Conservation (phyloP, 441 rosid species). For the Corymbia citriodora region DNA sequence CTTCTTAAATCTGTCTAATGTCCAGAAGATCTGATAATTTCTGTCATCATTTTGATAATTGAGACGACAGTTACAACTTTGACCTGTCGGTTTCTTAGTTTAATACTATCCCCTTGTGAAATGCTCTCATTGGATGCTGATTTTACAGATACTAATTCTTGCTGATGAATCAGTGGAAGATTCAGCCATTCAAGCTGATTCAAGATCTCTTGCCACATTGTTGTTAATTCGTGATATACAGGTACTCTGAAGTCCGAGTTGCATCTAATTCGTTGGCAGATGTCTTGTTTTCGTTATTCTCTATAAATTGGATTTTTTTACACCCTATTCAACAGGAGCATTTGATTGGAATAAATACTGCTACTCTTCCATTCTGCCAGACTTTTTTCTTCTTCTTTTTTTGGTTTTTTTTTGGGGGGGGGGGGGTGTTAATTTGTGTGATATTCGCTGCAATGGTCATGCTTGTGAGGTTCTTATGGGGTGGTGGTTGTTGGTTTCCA, state of each 20-base stretch:
- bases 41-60: not conserved
- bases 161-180: slow-evolving; percentile 80
- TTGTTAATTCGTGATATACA: slow-evolving; percentile 73
- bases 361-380: not conserved
- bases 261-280: not conserved
- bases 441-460: not conserved
- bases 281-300: not conserved
- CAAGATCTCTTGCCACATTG: slow-evolving; percentile 73
- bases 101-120: not conserved
- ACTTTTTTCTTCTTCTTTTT: not conserved
- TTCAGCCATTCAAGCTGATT: slow-evolving; percentile 84
- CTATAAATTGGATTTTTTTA: not conserved
- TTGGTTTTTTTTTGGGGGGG: too few relatives aligned
- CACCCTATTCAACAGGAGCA: not conserved
- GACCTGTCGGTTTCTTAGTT: not conserved
- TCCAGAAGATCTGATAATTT: not conserved
- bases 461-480: not conserved
- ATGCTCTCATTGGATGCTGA: not conserved
- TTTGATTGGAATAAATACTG: not conserved
- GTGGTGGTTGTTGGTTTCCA: not conserved
- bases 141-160: slow-evolving; percentile 52
- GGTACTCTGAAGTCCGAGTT: slow-evolving; percentile 23
- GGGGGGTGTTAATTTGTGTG: not conserved
- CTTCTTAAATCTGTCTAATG: not conserved
- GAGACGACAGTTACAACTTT: not conserved